Evolutionary conservation across 108 stramenopile genomes (phyloP).

Genomic region (Epipyxis sp.): DNA sequence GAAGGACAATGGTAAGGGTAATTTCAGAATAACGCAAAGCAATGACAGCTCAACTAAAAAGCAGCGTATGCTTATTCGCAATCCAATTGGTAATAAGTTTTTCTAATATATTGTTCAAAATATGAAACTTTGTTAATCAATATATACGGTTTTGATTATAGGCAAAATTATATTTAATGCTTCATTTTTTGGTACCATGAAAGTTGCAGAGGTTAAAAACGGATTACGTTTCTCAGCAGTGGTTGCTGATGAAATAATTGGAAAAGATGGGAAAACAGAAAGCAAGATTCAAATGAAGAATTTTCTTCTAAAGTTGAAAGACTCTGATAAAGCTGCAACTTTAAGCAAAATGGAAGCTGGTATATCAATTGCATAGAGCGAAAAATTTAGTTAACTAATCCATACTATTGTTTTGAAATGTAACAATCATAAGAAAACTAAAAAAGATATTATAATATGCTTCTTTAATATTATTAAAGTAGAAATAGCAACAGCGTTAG

Average conservation of each 20-base stretch:
- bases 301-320: slow-evolving; percentile 11
- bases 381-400: no score
- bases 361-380: no score
- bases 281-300: not conserved
- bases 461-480: no score
- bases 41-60: slow-evolving; percentile 11
- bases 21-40: slow-evolving; percentile 2
- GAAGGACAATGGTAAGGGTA: slow-evolving; percentile 24
- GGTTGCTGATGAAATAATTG: not conserved
- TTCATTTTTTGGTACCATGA: not conserved
- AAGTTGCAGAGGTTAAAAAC: not conserved
- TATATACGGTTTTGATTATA: no score
- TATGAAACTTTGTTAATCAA: no score
- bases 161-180: slow-evolving; percentile 11
- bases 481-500: no score
- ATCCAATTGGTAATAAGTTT: not conserved
- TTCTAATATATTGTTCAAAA: no score
- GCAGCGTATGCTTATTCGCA: slow-evolving; percentile 25
- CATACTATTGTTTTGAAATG: no score
- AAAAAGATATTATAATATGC: no score
- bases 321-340: not conserved
- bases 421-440: no score
- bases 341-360: not conserved
- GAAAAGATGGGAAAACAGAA: not conserved
- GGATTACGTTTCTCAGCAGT: not conserved